Percentiles rank a stretch among this genome's conserved stretches.
These are phyloP conservation scores for Zanthoxylum bungeanum DNA, from an alignment of 345 rosid genomes.

Conservation along the genomic window DNA sequence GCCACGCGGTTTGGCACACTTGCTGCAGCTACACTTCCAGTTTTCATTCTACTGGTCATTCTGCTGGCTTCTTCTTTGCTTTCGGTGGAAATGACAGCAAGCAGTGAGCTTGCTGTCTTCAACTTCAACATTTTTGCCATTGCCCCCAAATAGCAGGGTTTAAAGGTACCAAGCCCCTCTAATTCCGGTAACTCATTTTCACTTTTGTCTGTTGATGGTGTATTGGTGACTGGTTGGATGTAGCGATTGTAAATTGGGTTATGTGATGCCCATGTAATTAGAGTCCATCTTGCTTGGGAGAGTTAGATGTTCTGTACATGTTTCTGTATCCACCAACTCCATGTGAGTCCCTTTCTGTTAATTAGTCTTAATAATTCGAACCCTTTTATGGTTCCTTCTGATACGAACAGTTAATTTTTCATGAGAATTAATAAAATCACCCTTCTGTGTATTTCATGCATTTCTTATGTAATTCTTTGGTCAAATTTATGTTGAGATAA, in stretches of 20 bases:
- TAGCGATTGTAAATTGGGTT: conserved; percentile 24
- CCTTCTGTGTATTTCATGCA: background rate
- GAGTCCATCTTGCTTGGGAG: background rate
- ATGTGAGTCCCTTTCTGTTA: background rate
- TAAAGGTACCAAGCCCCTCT: conserved; percentile 19
- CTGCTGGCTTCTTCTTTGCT: too few relatives aligned
- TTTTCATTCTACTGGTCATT: too few relatives aligned
- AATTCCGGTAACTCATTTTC: background rate
- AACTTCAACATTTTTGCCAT: too few relatives aligned
- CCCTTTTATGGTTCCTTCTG: conserved; percentile 4
- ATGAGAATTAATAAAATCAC: background rate
- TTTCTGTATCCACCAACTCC: conserved; percentile 18
- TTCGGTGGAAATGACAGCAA: too few relatives aligned
- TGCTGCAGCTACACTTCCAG: too few relatives aligned
- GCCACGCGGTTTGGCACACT: too few relatives aligned
- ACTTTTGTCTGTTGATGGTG: background rate
- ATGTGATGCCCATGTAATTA: conserved; percentile 22
- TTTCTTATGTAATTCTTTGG: background rate
- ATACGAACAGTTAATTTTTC: background rate
- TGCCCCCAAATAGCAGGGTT: conserved; percentile 74
- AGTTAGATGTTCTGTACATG: conserved; percentile 15
- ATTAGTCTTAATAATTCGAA: conserved; percentile 21
- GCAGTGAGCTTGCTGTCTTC: too few relatives aligned
- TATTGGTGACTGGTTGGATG: conserved; percentile 15
- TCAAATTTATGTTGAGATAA: background rate